Percentiles rank a stretch among this genome's conserved stretches.
phyloP scores from a whole-genome alignment of 116 monocot species.

The Thalassia testudinum region DNA sequence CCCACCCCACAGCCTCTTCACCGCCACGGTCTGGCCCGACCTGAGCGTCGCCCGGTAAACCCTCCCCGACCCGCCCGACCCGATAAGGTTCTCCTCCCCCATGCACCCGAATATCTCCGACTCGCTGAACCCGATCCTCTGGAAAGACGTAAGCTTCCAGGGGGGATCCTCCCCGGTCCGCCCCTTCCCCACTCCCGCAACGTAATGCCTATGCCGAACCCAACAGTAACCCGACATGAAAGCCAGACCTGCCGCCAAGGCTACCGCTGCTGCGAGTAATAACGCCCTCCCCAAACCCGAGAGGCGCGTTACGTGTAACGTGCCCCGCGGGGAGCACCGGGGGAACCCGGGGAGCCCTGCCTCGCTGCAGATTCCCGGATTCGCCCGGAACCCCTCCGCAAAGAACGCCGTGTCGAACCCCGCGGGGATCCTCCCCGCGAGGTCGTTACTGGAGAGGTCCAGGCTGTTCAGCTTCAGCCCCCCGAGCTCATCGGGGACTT shows the following conservation, averaged over 20 bases:
- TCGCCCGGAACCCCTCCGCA: constrained; percentile 12
- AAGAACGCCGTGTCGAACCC: constrained; percentile 14
- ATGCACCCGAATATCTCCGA: constrained; percentile 28
- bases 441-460: constrained; percentile 26
- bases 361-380: constrained; percentile 28
- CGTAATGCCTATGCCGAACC: not conserved
- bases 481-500: constrained; percentile 15
- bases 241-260: constrained; percentile 3
- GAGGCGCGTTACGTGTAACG: not conserved
- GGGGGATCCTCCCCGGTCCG: not conserved
- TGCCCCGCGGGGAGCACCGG: constrained; percentile 2
- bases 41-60: constrained; percentile 47
- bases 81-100: constrained; percentile 49
- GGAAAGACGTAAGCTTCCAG: constrained; percentile 49
- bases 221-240: constrained; percentile 8
- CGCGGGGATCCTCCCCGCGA: constrained; percentile 30
- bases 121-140: constrained; percentile 28
- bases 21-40: constrained; percentile 49
- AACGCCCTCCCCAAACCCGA: not conserved
- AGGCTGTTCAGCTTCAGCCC: constrained; percentile 25
- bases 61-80: constrained; percentile 59
- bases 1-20: constrained; percentile 58
- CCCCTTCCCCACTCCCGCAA: not conserved
- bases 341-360: not conserved
- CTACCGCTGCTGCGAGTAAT: not conserved